These are phyloP conservation scores for Paralagenidium karlingii DNA, from an alignment of 352 stramenopile genomes.

Conservation along the genomic window DNA sequence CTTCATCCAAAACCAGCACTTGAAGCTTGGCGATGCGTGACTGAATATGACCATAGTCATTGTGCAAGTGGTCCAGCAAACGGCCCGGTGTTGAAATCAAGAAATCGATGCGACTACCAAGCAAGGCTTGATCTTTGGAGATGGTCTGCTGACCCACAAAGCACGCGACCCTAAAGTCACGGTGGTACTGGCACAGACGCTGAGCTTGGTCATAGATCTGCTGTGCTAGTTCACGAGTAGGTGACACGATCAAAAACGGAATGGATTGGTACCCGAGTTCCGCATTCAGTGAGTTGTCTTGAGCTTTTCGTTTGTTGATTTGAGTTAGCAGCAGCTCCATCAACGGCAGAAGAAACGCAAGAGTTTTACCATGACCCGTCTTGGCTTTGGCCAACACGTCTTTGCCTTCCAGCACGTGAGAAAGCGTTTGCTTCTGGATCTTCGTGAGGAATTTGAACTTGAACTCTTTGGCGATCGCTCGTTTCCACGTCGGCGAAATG, in stretches of 20 bases:
- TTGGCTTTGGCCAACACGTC: slow-evolving; percentile 93
- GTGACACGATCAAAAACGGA: slow-evolving; percentile 61
- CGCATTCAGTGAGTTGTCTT: too few relatives aligned
- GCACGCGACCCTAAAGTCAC: slow-evolving; percentile 49
- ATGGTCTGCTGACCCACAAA: slow-evolving; percentile 89
- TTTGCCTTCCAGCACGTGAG: slow-evolving; percentile 44
- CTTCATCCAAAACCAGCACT: slow-evolving; percentile 89
- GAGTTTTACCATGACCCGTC: slow-evolving; percentile 94
- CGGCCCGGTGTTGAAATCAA: slow-evolving; percentile 94
- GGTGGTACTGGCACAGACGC: slow-evolving; percentile 5
- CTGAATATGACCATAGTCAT: too few relatives aligned
- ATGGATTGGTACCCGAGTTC: too few relatives aligned
- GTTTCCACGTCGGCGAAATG: too few relatives aligned
- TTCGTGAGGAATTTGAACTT: slow-evolving; percentile 61
- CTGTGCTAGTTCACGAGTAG: slow-evolving; percentile 26
- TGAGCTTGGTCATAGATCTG: slow-evolving; percentile 15
- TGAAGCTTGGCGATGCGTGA: slow-evolving; percentile 7
- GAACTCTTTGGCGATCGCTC: slow-evolving; percentile 57
- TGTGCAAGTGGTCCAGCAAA: slow-evolving; percentile 91
- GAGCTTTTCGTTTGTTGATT: too few relatives aligned
- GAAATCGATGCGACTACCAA: slow-evolving; percentile 76
- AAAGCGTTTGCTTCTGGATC: slow-evolving; percentile 75
- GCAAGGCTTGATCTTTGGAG: slow-evolving; percentile 71
- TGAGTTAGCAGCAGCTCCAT: slow-evolving; percentile 86
- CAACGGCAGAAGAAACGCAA: slow-evolving; percentile 94